Conservation (phyloP, 345 rosid species). For the Brassica napus region Da-Ae NC_063447.1:10001-10500, state of each 20-base stretch:
- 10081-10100: constrained; percentile 79
- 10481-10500: constrained; percentile 60
- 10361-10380: background rate
- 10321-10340: background rate
- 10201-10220: constrained; percentile 87
- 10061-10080: constrained; percentile 69
- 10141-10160: constrained; percentile 85
- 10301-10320: background rate
- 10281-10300: background rate
- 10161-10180: constrained; percentile 71
- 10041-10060: background rate
- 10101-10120: constrained; percentile 87
- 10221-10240: constrained; percentile 80
- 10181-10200: constrained; percentile 86
- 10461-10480: constrained; percentile 91
- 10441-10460: constrained; percentile 91
- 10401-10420: constrained; percentile 1
- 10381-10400: background rate
- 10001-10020: background rate
- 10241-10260: constrained; percentile 49
- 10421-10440: constrained; percentile 62
- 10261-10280: constrained; percentile 23
- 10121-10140: constrained; percentile 75
- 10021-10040: background rate
- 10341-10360: background rate